Evolutionary conservation across 2,329 filamentous ascomycete species (phyloP).

Genomic region (Capronia coronata): DNA sequence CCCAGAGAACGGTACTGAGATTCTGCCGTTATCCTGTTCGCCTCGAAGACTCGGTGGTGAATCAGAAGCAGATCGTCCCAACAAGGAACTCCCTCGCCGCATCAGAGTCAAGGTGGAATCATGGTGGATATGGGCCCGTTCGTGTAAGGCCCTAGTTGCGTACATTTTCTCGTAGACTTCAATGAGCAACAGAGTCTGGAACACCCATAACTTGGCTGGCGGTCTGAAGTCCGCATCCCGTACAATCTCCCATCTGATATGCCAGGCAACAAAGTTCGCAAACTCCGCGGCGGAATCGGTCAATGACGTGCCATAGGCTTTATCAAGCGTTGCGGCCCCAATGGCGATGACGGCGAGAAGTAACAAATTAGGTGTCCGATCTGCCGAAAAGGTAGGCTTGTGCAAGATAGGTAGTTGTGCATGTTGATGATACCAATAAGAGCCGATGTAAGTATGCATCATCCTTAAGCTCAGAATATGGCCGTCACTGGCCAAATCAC

Average conservation of each 20-base stretch:
- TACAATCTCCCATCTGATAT: slow-evolving; percentile 93
- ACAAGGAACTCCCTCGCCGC: slow-evolving; percentile 84
- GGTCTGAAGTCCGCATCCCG: slow-evolving; percentile 84
- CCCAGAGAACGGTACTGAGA: slow-evolving; percentile 39
- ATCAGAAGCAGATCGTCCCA: slow-evolving; percentile 76
- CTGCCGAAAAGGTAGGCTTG: slow-evolving; percentile 84
- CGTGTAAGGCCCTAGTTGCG: slow-evolving; percentile 82
- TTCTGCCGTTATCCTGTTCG: slow-evolving; percentile 41
- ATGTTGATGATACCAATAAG: slow-evolving; percentile 93
- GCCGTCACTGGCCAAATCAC: slow-evolving; percentile 58
- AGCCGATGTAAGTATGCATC: slow-evolving; percentile 91
- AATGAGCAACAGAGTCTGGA: slow-evolving; percentile 80
- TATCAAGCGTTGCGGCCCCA: slow-evolving; percentile 82
- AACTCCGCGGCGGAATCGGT: slow-evolving; percentile 73
- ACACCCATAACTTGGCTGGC: slow-evolving; percentile 91
- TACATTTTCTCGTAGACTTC: slow-evolving; percentile 99
- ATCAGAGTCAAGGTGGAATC: slow-evolving; percentile 92
- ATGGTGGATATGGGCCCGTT: slow-evolving; percentile 93
- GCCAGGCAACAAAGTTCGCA: slow-evolving; percentile 84
- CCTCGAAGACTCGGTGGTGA: slow-evolving; percentile 71
- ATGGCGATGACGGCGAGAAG: slow-evolving; percentile 87
- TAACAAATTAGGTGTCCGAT: slow-evolving; percentile 76
- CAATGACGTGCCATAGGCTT: slow-evolving; percentile 65
- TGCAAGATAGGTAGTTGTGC: slow-evolving; percentile 91
- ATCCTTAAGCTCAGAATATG: slow-evolving; percentile 75